phyloP scores from a whole-genome alignment of 1,284 basidiomycete genomes.

The Cutaneotrichosporon sp. region DNA sequence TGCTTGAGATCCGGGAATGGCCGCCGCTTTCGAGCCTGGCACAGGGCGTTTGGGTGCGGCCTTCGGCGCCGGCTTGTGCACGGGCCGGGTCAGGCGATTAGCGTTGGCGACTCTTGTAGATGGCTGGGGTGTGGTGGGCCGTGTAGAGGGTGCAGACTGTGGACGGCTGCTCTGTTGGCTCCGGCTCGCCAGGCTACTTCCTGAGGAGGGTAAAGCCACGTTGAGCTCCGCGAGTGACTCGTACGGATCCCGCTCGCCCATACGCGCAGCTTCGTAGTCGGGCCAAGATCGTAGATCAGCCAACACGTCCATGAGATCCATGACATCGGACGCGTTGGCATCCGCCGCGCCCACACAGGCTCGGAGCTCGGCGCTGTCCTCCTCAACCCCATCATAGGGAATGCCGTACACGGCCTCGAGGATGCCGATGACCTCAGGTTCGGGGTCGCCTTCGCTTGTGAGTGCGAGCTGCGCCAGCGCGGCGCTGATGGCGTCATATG shows the following conservation, averaged over 20 bases:
- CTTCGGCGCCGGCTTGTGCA: background rate
- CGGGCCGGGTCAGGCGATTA: constrained; percentile 10
- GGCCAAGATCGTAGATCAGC: constrained; percentile 37
- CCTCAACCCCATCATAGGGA: background rate
- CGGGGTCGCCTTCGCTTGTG: constrained; percentile 2
- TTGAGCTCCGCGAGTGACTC: background rate
- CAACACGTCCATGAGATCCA: constrained; percentile 43
- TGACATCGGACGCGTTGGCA: constrained; percentile 33
- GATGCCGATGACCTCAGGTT: constrained; percentile 13
- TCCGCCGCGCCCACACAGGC: constrained; percentile 33
- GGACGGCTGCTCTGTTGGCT: too few species aligned
- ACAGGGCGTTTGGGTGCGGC: background rate
- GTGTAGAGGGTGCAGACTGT: background rate
- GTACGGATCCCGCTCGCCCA: constrained; percentile 11
- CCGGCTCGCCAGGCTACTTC: too few species aligned
- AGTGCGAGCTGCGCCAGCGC: constrained; percentile 24
- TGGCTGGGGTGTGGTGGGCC: background rate
- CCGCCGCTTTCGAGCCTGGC: too few species aligned
- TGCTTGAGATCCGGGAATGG: constrained; percentile 5
- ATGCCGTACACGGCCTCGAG: constrained; percentile 38
- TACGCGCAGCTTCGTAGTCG: constrained; percentile 25
- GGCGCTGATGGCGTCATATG: constrained; percentile 33
- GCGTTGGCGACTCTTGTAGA: constrained; percentile 2
- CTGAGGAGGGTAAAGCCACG: too few species aligned
- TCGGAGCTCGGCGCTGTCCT: constrained; percentile 16